Evolutionary conservation across 2,329 filamentous ascomycete species (phyloP).

Genomic region (Tolypocladium endophyticum): DNA sequence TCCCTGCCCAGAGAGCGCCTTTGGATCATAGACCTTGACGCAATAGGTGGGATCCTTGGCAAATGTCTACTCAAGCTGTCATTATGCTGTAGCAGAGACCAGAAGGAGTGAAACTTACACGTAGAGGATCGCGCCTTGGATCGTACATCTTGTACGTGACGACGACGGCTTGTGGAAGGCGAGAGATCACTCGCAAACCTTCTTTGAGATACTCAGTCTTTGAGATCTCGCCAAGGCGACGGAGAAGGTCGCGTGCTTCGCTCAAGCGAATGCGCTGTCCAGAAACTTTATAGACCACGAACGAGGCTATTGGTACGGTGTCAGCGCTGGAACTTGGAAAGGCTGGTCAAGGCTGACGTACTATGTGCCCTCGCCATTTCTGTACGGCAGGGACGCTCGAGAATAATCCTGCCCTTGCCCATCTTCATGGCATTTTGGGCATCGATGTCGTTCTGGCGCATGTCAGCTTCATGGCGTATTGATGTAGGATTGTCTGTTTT

Average conservation of each 20-base stretch:
- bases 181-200: constrained; percentile 20
- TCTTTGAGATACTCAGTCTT: constrained; percentile 25
- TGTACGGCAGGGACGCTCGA: constrained; percentile 46
- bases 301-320: constrained; percentile 28
- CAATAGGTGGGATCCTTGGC: constrained; percentile 11
- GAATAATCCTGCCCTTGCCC: constrained; percentile 37
- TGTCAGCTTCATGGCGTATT: neutral
- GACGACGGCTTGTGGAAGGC: constrained; percentile 28
- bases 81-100: neutral
- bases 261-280: constrained; percentile 24
- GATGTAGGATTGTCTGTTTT: no score
- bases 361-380: constrained; percentile 51
- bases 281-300: constrained; percentile 30
- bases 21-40: constrained; percentile 16
- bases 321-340: constrained; percentile 10
- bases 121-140: constrained; percentile 34
- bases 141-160: constrained; percentile 43
- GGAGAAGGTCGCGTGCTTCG: constrained; percentile 34
- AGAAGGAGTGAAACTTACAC: constrained; percentile 24
- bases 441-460: constrained; percentile 32
- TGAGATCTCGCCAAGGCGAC: constrained; percentile 31
- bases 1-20: constrained; percentile 7
- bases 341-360: constrained; percentile 20
- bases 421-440: constrained; percentile 36
- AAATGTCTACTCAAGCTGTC: constrained; percentile 12